Percentiles rank a stretch among this genome's conserved stretches.
Evolutionary conservation across 306 rosid genomes (phyloP).

Genomic region (Glycyrrhiza uralensis): DNA sequence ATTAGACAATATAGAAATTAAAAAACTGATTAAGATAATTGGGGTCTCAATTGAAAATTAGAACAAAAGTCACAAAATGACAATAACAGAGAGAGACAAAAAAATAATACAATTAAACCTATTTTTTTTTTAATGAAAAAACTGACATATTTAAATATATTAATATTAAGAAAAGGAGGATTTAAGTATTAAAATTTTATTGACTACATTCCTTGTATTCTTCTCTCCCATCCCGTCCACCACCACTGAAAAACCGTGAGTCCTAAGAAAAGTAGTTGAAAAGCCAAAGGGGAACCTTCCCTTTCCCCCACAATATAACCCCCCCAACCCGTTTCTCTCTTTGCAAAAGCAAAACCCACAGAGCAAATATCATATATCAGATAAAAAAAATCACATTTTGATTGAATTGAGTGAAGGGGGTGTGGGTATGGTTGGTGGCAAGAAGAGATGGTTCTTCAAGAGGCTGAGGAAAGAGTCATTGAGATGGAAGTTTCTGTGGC

Average conservation of each 20-base stretch:
- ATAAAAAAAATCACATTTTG: neutral
- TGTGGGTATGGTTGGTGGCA: slow-evolving; percentile 21
- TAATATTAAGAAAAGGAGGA: too few relatives aligned
- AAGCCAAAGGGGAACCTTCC: slow-evolving; percentile 12
- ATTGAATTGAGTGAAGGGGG: neutral
- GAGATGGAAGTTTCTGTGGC: slow-evolving; percentile 44
- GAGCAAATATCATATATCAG: neutral
- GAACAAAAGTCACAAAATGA: too few relatives aligned
- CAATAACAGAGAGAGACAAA: too few relatives aligned
- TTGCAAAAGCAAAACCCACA: neutral
- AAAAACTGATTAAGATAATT: too few relatives aligned
- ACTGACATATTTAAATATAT: too few relatives aligned
- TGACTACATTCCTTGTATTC: too few relatives aligned
- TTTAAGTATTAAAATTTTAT: too few relatives aligned
- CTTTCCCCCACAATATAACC: slow-evolving; percentile 18
- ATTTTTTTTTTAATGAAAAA: too few relatives aligned
- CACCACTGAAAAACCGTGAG: neutral
- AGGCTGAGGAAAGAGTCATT: slow-evolving; percentile 41
- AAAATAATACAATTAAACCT: too few relatives aligned
- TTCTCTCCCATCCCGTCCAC: neutral
- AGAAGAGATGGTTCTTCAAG: slow-evolving; percentile 51
- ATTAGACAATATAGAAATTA: too few relatives aligned
- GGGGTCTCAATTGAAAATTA: too few relatives aligned
- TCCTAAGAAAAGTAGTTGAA: neutral
- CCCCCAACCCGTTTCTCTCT: neutral